Base-by-base conservation (phyloP, 2,329 filamentous ascomycete genomes). In the Fragosphaeria purpurea region DNA sequence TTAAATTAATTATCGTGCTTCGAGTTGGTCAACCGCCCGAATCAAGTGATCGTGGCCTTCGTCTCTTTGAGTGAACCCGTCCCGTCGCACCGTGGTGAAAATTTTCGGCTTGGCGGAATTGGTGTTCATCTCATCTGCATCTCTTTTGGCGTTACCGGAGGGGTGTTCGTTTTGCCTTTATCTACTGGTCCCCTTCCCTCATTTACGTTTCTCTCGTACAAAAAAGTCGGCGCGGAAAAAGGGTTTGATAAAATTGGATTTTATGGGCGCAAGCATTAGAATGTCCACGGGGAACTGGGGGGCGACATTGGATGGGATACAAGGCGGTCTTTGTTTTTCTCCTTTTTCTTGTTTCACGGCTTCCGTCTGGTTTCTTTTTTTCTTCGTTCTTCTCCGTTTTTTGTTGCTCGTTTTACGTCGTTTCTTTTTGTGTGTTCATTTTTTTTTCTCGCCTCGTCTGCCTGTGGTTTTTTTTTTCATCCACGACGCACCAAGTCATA, bases 201-300 rank as follows among this genome's bases (percentile, higher is more conserved):
- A 32, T 34, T 46, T 39, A 44, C 40, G 13, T 41, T n/a, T 33
- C 38, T 22, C 13, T 37, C 30, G 1, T 11, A 13, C 39, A 22
- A n/a, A 44, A 47, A 53, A 46, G 44, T n/a, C 7, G 47, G 45
- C 6, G 10, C 40, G 22, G 43, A 46, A 46, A n/a, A 35, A 32
- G 34, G 46, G 31, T 35, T 41, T 35, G 30, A 40, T 37, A 43
- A 47, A 31, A 30, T 12, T 47, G 47, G 41, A 43, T 52, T 44
- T 31, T 34, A 22, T 40, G 48, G 46, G 48, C 51, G 51, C 48
- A 50, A 50, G 44, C 48, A 46, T 42, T 50, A 50, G 48, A 50
- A 48, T 48, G 48, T 45, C 32, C 38, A 38, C 40, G 48, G 51
- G 40, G 44, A 52, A 50, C 39, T 43, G 46, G 50, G 44, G 48